Base-by-base conservation (phyloP, 257 asterid genomes). In the Lavandula angustifolia region DNA sequence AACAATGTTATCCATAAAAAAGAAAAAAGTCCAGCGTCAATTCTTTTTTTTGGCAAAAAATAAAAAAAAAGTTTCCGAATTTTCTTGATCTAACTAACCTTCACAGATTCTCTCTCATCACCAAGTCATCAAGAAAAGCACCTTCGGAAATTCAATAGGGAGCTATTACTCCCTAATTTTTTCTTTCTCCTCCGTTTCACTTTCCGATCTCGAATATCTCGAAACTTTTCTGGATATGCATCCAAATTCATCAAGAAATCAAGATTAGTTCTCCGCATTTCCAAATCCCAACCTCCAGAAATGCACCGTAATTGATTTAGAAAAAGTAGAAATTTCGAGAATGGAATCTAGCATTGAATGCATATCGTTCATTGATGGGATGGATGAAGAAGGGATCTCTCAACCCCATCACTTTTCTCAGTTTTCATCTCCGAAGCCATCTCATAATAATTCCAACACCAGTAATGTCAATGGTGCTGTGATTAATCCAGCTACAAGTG, bases 301-400 rank as follows among this genome's bases (percentile, higher is more conserved):
- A 72, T 72, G 77, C 32, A 3, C 64, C 31, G 5, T n/a, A 11
- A 50, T 73, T 69, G 73, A 74, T 61, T 52, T 27, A 18, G 64
- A 65, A 64, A 46, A 35, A 57, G 13, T 3, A 44, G 7, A 12
- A 18, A 18, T 18, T 53, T 62, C 9, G 42, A 70, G 50, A 53
- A 83, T 83, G 89, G 89, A 83, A 54, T 75, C 82, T n/a, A 78
- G 76, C 77, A 80, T 75, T 70, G 88, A 83, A 70, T 83, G 86
- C 83, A 7, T 68, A 51, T 77, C 88, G 22, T 70, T 77, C 37
- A 32, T 72, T 52, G 82, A 80, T 54, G 84, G 84, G 66, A 43
- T 80, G 59, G 77, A 75, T 49, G 86, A 80, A 62, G 89, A 83
- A 47, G 89, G 74, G 82, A 75, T 80, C 79, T 44, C 78, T 22